Evolutionary conservation across 1,284 basidiomycete genomes (phyloP), one percentile per base, ranked within the genome.

Genomic region (Moniliella sp.): DNA sequence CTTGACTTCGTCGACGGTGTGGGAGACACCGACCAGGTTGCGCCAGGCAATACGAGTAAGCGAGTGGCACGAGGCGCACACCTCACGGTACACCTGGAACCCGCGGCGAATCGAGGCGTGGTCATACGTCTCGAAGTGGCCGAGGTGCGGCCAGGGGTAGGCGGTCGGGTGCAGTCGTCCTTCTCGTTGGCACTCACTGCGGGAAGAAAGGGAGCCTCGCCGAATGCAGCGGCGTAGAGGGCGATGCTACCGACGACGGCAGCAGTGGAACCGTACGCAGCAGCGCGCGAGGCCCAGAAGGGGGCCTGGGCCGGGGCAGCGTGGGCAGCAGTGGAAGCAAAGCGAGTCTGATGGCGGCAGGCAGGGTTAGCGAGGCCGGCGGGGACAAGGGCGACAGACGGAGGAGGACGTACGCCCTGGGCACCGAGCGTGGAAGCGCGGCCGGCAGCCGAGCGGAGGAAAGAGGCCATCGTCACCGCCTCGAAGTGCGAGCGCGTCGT

Each of bases 21-120:
- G 91, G 21, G 84, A 93, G 37, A 93, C n/a, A n/a, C 84, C 91
- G 49, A 99, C 91, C 39, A 99, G 69, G 68, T 97, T 99, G 61
- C 91, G 81, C 91, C 91, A 99, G 42, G 91, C 91, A 61, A 97
- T 86, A 55, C 91, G 83, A 69, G 97, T 82, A 39, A 99, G 75
- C 29, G 91, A 97, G 65, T 99, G 91, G 66, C 91, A 99, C 11
- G 91, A 81, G 4, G 88, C 79, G 64, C 91, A 97, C 38, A 99
- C 91, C 67, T 97, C 88, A 40, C 84, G 81, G 70, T 99, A 99
- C 32, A 99, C 91, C 44, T 83, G 78, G 70, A 91, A 97, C 17
- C 91, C 91, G 61, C 91, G 76, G 57, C 91, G 82, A 61, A 99
- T 94, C 61, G 65, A 50, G 40, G 80, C 72, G 64, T 97, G 91